phyloP scores from a whole-genome alignment of 202 grass and related monocot species.

The Eragrostis tef region DNA sequence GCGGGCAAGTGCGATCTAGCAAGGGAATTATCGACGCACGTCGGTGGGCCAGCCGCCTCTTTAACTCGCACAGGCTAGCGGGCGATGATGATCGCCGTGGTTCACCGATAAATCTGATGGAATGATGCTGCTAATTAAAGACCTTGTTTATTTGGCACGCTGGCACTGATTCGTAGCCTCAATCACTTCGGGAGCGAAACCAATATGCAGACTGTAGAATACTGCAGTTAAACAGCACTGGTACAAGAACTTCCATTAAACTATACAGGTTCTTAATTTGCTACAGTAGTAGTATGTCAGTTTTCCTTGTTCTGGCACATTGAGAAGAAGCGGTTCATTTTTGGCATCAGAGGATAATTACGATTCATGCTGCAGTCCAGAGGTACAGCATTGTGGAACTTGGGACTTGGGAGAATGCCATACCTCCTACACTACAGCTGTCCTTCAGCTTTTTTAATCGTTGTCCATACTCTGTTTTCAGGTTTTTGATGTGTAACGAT shows the following conservation, averaged over 20 bases:
- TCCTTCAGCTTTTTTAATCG: neutral
- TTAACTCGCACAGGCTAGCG: conserved; percentile 48
- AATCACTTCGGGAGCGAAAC: neutral
- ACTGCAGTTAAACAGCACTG: neutral
- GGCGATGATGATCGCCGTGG: neutral
- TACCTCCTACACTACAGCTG: neutral
- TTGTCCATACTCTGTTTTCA: neutral
- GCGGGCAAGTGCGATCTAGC: neutral
- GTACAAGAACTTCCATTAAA: neutral
- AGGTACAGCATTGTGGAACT: neutral
- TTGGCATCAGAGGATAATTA: neutral
- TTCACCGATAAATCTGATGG: conserved; percentile 60
- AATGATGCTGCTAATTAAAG: conserved; percentile 44
- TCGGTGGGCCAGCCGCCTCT: conserved; percentile 25
- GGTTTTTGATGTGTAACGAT: neutral
- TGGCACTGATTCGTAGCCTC: neutral
- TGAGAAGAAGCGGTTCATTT: neutral
- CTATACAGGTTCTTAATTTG: neutral
- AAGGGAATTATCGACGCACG: conserved; percentile 29
- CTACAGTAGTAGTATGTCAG: neutral
- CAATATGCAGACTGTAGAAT: no score
- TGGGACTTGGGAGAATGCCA: neutral
- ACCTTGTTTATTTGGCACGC: neutral
- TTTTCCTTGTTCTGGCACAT: neutral
- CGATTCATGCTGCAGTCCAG: neutral